Conservation (phyloP, 208 protist genomes). For the Leishmania mexicana region DNA sequence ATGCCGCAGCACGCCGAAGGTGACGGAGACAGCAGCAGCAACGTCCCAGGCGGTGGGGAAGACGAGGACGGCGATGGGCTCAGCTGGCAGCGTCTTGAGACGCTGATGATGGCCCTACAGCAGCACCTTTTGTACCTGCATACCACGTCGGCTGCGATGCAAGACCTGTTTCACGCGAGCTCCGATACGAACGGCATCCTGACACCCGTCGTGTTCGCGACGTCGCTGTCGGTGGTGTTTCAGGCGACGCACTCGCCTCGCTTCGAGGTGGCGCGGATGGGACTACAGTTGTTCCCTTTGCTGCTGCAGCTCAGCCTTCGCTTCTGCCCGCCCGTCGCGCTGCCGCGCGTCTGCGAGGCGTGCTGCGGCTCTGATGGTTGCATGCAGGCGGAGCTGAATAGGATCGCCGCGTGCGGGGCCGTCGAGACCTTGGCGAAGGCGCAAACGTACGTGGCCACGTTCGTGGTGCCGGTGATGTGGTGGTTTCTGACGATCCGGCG, state of each 20-base stretch:
- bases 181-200: constrained; percentile 9
- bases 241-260: constrained; percentile 28
- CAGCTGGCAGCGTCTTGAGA: constrained; percentile 73
- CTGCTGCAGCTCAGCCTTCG: constrained; percentile 70
- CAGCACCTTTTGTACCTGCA: constrained; percentile 48
- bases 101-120: constrained; percentile 83
- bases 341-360: constrained; percentile 31
- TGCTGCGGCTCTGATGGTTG: constrained; percentile 33
- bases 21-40: constrained; percentile 15
- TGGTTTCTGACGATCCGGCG: constrained; percentile 54
- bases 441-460: constrained; percentile 32
- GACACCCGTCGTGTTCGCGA: constrained; percentile 7
- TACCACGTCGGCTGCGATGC: constrained; percentile 4
- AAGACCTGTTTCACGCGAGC: constrained; percentile 30
- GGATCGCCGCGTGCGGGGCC: constrained; percentile 12
- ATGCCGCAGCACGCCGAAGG: constrained; percentile 14
- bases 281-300: constrained; percentile 66
- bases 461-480: constrained; percentile 55
- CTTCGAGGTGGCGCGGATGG: constrained; percentile 81
- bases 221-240: constrained; percentile 27
- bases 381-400: constrained; percentile 28
- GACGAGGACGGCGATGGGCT: constrained; percentile 8
- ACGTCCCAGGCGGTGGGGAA: background rate
- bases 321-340: constrained; percentile 25
- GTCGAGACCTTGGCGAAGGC: constrained; percentile 8